Evolutionary conservation across 768 basidiomycete species (phyloP).

Genomic region (Trametes maxima): DNA sequence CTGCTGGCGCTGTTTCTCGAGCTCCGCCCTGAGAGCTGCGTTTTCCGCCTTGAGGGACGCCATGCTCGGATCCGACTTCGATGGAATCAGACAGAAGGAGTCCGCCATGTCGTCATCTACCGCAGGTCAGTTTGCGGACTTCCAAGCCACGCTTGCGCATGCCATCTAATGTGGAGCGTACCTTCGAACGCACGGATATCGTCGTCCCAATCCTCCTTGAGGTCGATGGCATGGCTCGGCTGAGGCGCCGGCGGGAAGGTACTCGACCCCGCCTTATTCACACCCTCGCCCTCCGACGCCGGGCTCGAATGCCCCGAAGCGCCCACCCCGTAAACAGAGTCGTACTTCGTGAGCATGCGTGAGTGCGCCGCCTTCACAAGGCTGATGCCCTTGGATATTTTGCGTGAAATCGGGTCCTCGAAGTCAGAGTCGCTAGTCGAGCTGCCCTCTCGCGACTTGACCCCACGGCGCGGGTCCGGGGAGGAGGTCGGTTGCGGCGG

Average conservation of each 20-base stretch:
- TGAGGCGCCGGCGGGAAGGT: conserved; percentile 34
- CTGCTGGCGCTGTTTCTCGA: conserved; percentile 57
- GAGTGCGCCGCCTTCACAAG: conserved; percentile 33
- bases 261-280: conserved; percentile 28
- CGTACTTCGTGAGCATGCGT: conserved; percentile 32
- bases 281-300: conserved; percentile 13
- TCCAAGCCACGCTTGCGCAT: neutral
- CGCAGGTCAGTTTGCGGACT: neutral
- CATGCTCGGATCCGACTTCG: conserved; percentile 54
- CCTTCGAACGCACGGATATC: conserved; percentile 67
- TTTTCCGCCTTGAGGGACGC: conserved; percentile 69
- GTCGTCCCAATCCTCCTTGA: conserved; percentile 58
- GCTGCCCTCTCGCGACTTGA: conserved; percentile 49
- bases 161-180: conserved; percentile 48
- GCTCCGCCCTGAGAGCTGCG: conserved; percentile 56
- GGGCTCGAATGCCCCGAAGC: neutral
- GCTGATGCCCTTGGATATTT: conserved; percentile 50
- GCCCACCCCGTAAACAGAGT: conserved; percentile 20
- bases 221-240: conserved; percentile 16
- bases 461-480: neutral
- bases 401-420: conserved; percentile 64
- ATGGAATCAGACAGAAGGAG: conserved; percentile 77
- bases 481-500: conserved; percentile 23
- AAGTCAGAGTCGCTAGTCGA: conserved; percentile 68
- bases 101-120: conserved; percentile 73